Evolutionary conservation across 2,329 filamentous ascomycete species (phyloP), one percentile per base, ranked within the genome.

Genomic region (Coleophoma crateriformis): DNA sequence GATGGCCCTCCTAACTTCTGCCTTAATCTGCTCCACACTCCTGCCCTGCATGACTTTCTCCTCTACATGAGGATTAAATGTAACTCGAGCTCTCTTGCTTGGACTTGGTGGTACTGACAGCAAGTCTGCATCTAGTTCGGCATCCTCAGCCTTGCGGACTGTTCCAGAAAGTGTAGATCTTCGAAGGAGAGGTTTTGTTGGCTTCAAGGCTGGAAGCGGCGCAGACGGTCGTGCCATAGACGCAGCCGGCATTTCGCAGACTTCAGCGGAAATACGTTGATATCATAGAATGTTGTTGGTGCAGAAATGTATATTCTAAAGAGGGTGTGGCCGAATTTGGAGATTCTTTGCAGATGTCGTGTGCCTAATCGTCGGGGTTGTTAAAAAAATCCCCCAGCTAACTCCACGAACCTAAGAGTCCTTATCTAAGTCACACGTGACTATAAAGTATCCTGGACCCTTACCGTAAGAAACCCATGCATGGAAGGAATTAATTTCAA

Each of bases 1-100:
- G 11, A 85, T 68, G 7, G 79, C 77, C 44, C 71, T 72, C 50
- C 71, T 69, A 42, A 83, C 77, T 57, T 80, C 74, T 20, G 71
- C 61, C 61, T 33, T 49, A 14, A 46, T 47, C 7, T 19, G 27
- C 20, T 52, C 50, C 8, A 50, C 4, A 7, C 33, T 38, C 27
- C 43, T 20, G 10, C 42, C 41, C n/a, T 32, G 20, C 20, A 50
- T 50, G 34, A 22, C 43, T 32, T 52, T 43, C 33, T 49, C 47
- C 32, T 52, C 34, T n/a, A 54, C 27, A n/a, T 58, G 53, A 3
- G 60, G 58, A 44, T 65, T 63, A 47, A 66, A 66, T 3, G 59
- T 59, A 11, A 66, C 62, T 46, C 59, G 56, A 7, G 58, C 54
- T 46, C 54, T 56, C 51, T 66, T 66, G 19, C 43, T 57, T 6